A percentile compares a stretch with the other conserved stretches of the same genome.
phyloP scores from a whole-genome alignment of 768 basidiomycete genomes.

The Lentinula sp. region DNA sequence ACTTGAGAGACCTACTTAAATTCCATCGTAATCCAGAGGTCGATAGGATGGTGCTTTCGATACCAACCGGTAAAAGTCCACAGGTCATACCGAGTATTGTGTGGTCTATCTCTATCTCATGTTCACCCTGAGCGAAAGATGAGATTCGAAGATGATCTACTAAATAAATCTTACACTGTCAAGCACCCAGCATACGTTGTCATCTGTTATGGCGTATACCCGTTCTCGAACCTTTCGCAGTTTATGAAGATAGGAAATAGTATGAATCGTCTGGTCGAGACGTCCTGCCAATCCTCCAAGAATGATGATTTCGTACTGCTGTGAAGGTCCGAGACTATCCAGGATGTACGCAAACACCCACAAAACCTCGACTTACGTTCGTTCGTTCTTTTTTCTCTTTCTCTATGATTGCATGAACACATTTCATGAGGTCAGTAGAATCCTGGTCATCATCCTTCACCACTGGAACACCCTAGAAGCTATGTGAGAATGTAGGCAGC shows the following conservation, averaged over 20 bases:
- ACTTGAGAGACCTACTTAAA: conserved; percentile 45
- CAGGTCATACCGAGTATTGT: conserved; percentile 77
- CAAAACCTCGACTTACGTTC: conserved; percentile 25
- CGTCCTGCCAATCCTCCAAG: conserved; percentile 89
- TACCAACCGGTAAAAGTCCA: conserved; percentile 89
- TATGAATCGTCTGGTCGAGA: conserved; percentile 91
- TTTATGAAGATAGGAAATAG: conserved; percentile 80
- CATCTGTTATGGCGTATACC: conserved; percentile 81
- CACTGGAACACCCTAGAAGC: conserved; percentile 57
- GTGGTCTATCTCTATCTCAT: conserved; percentile 73
- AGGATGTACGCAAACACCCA: background rate
- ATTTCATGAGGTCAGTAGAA: conserved; percentile 97
- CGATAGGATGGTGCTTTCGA: conserved; percentile 68
- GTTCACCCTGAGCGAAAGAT: conserved; percentile 46
- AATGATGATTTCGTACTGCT: conserved; percentile 65
- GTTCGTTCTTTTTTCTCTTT: conserved; percentile 39
- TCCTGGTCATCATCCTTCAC: conserved; percentile 66
- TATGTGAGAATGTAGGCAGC: background rate
- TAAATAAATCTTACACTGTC: conserved; percentile 46
- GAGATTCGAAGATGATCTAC: background rate
- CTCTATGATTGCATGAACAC: conserved; percentile 55
- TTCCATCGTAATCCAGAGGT: conserved; percentile 90
- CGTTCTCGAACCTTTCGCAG: conserved; percentile 52
- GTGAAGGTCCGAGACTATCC: background rate
- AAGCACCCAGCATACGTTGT: conserved; percentile 88